Evolutionary conservation across 1,284 basidiomycete genomes (phyloP), one percentile per base, ranked within the genome.

Genomic region (Xerocomus alliaceus): DNA sequence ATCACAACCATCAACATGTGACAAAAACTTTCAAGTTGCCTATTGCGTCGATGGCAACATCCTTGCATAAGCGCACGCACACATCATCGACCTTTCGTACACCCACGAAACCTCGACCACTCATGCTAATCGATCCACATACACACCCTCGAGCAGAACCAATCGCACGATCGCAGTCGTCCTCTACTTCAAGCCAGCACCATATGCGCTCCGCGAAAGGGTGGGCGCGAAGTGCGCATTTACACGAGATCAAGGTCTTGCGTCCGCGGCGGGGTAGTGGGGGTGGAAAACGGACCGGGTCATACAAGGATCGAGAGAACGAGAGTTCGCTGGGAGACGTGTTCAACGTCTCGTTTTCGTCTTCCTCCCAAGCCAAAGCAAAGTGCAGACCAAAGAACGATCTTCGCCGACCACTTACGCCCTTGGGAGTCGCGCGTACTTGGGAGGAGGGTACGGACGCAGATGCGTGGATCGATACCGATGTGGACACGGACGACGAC

Each of bases 191-290:
- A 7, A 54, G 66, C 1, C 68, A 69, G 11, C 26, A 34, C 4
- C 58, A 58, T 2, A 54, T 10, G 3, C 68, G 71, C 71, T 58
- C 76, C 0, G 51, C 84, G 42, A 85, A 83, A 61, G 81, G 81
- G 44, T 89, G 86, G 85, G 90, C 89, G 28, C 79, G 88, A 47
- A 89, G 81, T 6, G 87, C 90, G 4, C 90, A 92, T 78, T 64
- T 92, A 62, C 90, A 92, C 66, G 88, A 90, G 70, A 84, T 91
- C 62, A 80, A 80, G 60, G 47, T 49, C 2, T 31, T 39, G 17
- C 65, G 51, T 6, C 68, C 61, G 49, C 53, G 60, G 29, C 54
- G 61, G 0, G 67, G 62, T 4, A 64, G 64, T 35, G 60, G 53
- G 1, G 46, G 61, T 2, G 58, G 47, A 29, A 73, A 49, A 49